phyloP scores from a whole-genome alignment of 371 early-diverging fungal species.

The Apophysomyces sp. region DNA sequence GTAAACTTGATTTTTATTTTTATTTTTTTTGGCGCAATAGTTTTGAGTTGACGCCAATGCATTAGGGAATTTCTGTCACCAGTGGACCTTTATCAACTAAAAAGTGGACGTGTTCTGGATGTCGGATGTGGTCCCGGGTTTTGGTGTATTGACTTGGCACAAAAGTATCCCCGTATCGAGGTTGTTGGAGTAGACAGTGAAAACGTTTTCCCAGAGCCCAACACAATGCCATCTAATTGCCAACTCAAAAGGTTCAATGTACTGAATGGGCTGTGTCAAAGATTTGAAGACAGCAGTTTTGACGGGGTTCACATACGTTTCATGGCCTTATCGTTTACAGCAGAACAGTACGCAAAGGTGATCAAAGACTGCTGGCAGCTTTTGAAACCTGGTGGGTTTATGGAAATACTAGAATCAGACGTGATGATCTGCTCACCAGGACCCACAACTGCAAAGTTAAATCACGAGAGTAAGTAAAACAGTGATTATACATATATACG shows the following conservation, averaged over 20 bases:
- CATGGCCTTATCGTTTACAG: constrained; percentile 27
- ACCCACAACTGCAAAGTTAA: constrained; percentile 23
- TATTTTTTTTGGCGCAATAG: constrained; percentile 1
- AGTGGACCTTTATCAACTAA: constrained; percentile 16
- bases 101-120: constrained; percentile 31
- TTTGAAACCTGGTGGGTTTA: constrained; percentile 23
- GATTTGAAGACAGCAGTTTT: constrained; percentile 9
- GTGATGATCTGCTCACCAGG: constrained; percentile 31
- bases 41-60: constrained; percentile 2
- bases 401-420: constrained; percentile 34
- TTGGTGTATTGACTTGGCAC: constrained; percentile 38
- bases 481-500: not conserved
- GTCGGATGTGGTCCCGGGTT: constrained; percentile 45
- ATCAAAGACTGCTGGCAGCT: constrained; percentile 26
- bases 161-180: constrained; percentile 20
- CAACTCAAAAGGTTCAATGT: constrained; percentile 19
- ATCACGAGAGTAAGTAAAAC: constrained; percentile 25
- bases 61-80: constrained; percentile 26
- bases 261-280: constrained; percentile 9
- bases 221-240: constrained; percentile 23
- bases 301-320: constrained; percentile 34
- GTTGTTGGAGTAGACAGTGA: constrained; percentile 31
- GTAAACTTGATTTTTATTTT: constrained; percentile 14
- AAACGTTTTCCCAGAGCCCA: constrained; percentile 23
- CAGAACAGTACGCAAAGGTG: constrained; percentile 21